Evolutionary conservation across 148 eudicot species (phyloP).

Genomic region (Dianthus caryophyllus): DNA sequence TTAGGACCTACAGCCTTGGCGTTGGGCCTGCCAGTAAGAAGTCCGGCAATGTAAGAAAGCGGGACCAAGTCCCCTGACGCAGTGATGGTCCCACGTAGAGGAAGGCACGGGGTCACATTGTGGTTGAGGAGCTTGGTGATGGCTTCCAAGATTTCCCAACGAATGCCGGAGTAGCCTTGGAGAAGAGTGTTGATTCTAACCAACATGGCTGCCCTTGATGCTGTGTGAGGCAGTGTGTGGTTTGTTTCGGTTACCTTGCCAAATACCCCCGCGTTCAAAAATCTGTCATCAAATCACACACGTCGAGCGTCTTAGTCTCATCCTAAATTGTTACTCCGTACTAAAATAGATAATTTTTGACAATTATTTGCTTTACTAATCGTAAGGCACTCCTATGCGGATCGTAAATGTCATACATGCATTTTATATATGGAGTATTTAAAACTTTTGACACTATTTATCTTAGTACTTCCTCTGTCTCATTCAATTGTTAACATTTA

Average conservation of each 20-base stretch:
- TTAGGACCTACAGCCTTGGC: constrained; percentile 65
- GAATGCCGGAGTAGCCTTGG: constrained; percentile 87
- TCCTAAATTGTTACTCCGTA: too few species aligned
- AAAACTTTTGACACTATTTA: too few species aligned
- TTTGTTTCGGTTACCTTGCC: constrained; percentile 52
- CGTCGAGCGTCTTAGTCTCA: neutral
- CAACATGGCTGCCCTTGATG: constrained; percentile 86
- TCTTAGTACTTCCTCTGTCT: too few species aligned
- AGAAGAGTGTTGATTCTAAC: constrained; percentile 85
- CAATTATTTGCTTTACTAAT: too few species aligned
- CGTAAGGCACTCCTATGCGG: too few species aligned
- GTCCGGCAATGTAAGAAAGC: constrained; percentile 79
- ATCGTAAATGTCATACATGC: too few species aligned
- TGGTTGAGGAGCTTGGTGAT: constrained; percentile 61
- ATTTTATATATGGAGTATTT: too few species aligned
- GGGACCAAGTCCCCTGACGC: constrained; percentile 88
- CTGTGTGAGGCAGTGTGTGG: constrained; percentile 63
- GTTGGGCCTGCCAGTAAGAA: constrained; percentile 73
- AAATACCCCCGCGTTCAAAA: constrained; percentile 81
- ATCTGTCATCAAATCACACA: constrained; percentile 31
- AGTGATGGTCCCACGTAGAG: constrained; percentile 84
- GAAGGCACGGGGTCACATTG: constrained; percentile 77
- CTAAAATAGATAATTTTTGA: too few species aligned
- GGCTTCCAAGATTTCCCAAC: constrained; percentile 75
- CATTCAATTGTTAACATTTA: too few species aligned